phyloP scores from a whole-genome alignment of 345 rosid species.

The Bruguiera sexangula region DNA sequence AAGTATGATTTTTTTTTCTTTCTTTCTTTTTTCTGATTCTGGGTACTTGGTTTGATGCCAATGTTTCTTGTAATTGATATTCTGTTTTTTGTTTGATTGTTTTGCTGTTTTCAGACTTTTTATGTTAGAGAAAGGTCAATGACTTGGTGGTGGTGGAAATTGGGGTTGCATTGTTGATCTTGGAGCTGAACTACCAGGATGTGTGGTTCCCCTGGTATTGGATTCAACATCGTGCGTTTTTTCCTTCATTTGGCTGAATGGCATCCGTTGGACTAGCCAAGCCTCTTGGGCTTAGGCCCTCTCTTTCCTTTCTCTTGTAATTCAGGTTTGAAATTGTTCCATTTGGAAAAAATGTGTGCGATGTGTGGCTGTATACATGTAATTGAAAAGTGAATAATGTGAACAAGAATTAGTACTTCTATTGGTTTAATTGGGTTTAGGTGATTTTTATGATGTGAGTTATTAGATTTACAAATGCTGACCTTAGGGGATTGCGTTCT shows the following conservation, averaged over 20 bases:
- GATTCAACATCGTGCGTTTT: slow-evolving; percentile 40
- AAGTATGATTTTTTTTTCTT: too few species aligned
- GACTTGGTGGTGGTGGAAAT: background rate
- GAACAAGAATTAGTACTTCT: background rate
- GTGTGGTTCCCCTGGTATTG: slow-evolving; percentile 41
- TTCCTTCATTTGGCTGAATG: slow-evolving; percentile 79
- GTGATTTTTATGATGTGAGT: background rate
- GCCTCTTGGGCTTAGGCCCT: slow-evolving; percentile 50
- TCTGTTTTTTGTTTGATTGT: too few species aligned
- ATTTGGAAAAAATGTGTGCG: background rate
- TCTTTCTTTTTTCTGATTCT: too few species aligned
- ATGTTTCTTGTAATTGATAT: too few species aligned
- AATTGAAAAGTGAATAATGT: background rate
- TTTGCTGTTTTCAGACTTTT: too few species aligned
- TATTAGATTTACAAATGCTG: slow-evolving; percentile 7
- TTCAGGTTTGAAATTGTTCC: slow-evolving; percentile 25
- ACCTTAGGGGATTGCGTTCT: slow-evolving; percentile 6
- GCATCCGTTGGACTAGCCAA: slow-evolving; percentile 76
- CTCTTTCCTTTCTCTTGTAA: slow-evolving; percentile 9
- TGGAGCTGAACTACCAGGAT: slow-evolving; percentile 49
- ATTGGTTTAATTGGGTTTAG: background rate
- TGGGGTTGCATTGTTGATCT: slow-evolving; percentile 8
- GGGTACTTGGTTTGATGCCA: too few species aligned
- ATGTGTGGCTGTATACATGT: too few species aligned
- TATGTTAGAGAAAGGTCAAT: too few species aligned